Evolutionary conservation across 2,329 filamentous ascomycete genomes (phyloP), one percentile per base, ranked within the genome.

Genomic region (Hymenoscyphus repandus): DNA sequence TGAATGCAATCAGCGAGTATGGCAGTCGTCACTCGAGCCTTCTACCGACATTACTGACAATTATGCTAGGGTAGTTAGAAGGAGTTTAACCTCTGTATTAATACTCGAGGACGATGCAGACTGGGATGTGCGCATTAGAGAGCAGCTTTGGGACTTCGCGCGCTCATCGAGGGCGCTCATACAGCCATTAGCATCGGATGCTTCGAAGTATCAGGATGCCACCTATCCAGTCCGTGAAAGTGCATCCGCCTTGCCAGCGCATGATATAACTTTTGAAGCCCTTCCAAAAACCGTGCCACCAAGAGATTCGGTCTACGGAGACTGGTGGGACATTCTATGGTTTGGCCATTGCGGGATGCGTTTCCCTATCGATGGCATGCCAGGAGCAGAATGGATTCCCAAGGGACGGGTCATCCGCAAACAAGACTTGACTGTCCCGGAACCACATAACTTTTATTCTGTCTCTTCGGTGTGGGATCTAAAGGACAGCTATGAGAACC

Each of bases 81-180:
- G 66, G n/a, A 61, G 61, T 9, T 48, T 71, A 10, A 57, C 64
- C 12, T 60, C 65, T 4, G 68, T 68, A 5, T 53, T 72, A 6
- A 69, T 73, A 30, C 55, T 73, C 53, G 69, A 72, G 52, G 70
- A 72, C 48, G 69, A 73, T 55, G 64, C 69, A 52, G 70, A 73
- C 54, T 73, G 70, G 70, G 70, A 72, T 53, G 61, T 70, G 38
- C 58, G 65, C 20, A 56, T 72, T 49, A 67, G 67, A 50, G 33
- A 55, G 2, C 58, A 68, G 49, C 20, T 68, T 17, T 50, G 51
- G 13, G 56, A 64, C 20, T 62, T 67, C 38, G 62, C 64, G 6
- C 15, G 12, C 3, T 31, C 34, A 11, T 43, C 37, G 15, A 22
- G 32, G n/a, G 51, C 45, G 12, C 33, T 47, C 41, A 50, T 42